phyloP scores from a whole-genome alignment of 345 rosid species.

The Mercurialis annua region DNA sequence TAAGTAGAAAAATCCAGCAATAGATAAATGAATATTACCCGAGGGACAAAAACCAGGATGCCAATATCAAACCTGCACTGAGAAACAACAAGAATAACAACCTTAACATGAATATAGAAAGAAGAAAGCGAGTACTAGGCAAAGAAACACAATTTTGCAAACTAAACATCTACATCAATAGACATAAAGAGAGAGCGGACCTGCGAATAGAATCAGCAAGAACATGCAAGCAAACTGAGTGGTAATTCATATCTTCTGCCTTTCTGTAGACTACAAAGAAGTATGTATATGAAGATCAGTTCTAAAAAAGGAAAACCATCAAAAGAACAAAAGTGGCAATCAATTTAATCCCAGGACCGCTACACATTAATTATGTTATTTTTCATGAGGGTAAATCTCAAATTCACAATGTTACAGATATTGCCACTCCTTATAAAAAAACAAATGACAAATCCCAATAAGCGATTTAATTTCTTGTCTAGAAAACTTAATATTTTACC shows the following conservation, averaged over 20 bases:
- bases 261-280: slow-evolving; percentile 73
- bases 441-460: background rate
- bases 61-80: slow-evolving; percentile 98
- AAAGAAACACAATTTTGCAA: background rate
- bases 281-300: slow-evolving; percentile 6
- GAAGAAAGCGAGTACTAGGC: background rate
- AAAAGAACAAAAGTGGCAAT: background rate
- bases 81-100: slow-evolving; percentile 35
- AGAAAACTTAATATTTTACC: background rate
- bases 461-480: background rate
- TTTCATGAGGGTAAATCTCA: background rate
- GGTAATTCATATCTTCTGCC: slow-evolving; percentile 97
- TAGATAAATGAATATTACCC: slow-evolving; percentile 52
- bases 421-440: background rate
- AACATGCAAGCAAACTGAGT: slow-evolving; percentile 89
- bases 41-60: slow-evolving; percentile 92
- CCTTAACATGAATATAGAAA: slow-evolving; percentile 29
- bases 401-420: background rate
- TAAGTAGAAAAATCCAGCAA: background rate
- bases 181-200: slow-evolving; percentile 33
- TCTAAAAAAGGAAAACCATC: slow-evolving; percentile 7
- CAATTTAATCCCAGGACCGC: background rate
- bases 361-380: background rate
- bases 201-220: slow-evolving; percentile 95
- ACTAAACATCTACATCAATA: background rate